Evolutionary conservation across 495 filamentous ascomycete species (phyloP).

Genomic region (Tuber umbilicatum): DNA sequence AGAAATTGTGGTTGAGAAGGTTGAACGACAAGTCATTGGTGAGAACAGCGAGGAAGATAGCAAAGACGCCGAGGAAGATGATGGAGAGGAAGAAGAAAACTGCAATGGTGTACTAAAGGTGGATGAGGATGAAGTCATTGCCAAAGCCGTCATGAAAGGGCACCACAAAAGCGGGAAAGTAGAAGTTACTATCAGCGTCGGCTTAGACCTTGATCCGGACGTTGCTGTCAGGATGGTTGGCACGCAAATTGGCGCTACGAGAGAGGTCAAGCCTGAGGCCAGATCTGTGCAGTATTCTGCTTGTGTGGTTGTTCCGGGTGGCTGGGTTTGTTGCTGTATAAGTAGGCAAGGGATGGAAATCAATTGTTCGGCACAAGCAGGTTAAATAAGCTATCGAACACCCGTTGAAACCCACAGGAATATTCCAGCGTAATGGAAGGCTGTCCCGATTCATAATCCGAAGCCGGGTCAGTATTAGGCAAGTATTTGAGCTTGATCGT

Average conservation of each 20-base stretch:
- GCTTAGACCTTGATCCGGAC: conserved; percentile 65
- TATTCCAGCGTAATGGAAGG: no score
- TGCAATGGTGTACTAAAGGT: conserved; percentile 91
- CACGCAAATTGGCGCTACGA: conserved; percentile 74
- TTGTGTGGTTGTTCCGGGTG: background rate
- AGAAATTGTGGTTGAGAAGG: conserved; percentile 84
- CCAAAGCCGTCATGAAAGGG: conserved; percentile 74
- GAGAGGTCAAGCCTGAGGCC: conserved; percentile 50
- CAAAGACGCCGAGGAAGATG: conserved; percentile 60
- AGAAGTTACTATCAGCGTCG: conserved; percentile 84
- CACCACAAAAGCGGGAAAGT: conserved; percentile 84
- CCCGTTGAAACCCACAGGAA: no score
- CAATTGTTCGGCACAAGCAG: no score
- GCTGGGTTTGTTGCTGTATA: no score
- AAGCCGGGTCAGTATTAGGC: no score
- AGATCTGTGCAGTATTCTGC: background rate
- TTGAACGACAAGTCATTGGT: conserved; percentile 62
- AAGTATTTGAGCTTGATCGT: no score
- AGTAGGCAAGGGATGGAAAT: no score
- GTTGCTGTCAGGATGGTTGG: conserved; percentile 79
- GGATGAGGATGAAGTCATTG: conserved; percentile 68
- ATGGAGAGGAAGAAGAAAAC: conserved; percentile 80
- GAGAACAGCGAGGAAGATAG: conserved; percentile 54
- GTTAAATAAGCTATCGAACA: no score
- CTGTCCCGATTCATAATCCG: no score